Evolutionary conservation across 306 rosid species (phyloP).

Genomic region (Begonia fuchsioides): DNA sequence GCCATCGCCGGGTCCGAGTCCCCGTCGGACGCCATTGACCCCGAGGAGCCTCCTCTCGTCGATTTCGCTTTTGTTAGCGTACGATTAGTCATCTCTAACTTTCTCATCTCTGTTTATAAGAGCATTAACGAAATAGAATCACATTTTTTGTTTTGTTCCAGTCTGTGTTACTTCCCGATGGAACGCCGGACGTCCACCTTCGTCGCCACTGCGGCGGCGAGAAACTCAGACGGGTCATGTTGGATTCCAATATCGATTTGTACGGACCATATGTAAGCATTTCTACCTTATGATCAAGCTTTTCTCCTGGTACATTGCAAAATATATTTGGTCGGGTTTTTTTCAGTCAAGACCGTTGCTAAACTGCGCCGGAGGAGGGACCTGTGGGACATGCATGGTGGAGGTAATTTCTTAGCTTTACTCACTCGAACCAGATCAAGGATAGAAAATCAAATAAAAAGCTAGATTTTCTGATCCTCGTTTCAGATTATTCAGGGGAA

Average conservation of each 20-base stretch:
- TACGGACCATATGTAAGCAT: constrained; percentile 78
- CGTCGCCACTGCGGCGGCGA: constrained; percentile 69
- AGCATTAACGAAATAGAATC: not conserved
- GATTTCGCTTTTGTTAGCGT: constrained; percentile 67
- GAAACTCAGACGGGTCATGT: constrained; percentile 66
- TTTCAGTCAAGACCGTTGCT: constrained; percentile 44
- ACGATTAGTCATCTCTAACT: constrained; percentile 15
- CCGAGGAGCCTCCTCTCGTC: constrained; percentile 36
- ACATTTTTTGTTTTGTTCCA: constrained; percentile 15
- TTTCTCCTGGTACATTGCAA: not conserved
- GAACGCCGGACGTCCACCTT: constrained; percentile 70
- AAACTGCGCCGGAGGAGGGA: constrained; percentile 84
- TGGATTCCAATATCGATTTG: constrained; percentile 62
- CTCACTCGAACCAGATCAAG: constrained; percentile 1
- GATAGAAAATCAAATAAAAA: not conserved
- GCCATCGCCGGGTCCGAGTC: constrained; percentile 41
- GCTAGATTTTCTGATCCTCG: no score
- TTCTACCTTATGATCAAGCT: not conserved
- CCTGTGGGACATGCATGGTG: constrained; percentile 85
- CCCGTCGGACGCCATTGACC: constrained; percentile 25
- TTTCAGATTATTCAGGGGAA: constrained; percentile 57
- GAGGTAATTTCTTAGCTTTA: constrained; percentile 36
- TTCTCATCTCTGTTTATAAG: not conserved
- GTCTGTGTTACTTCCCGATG: constrained; percentile 89
- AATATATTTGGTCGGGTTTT: no score